These are phyloP conservation scores for Xylaria sp. DNA, from an alignment of 2,329 filamentous ascomycete genomes.

Conservation along the genomic window DNA sequence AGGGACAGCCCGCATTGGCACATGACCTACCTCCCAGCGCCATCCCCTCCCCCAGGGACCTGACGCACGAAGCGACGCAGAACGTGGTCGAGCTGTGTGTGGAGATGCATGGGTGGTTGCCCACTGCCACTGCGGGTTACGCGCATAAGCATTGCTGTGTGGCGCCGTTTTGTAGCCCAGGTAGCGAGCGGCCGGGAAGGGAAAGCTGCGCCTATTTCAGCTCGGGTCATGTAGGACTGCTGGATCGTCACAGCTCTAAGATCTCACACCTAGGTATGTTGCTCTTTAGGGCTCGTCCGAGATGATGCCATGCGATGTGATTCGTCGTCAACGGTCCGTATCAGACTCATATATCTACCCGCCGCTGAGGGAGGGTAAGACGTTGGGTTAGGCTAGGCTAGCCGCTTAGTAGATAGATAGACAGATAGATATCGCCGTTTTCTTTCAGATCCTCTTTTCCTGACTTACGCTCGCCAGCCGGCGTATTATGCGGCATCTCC, in stretches of 20 bases:
- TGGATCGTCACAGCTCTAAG: not conserved
- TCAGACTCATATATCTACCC: not conserved
- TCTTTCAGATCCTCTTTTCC: not conserved
- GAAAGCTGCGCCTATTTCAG: not conserved
- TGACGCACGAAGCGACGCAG: slow-evolving; percentile 2
- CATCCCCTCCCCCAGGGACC: not conserved
- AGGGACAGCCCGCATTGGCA: not conserved
- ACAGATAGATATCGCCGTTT: not conserved
- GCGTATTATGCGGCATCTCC: not conserved
- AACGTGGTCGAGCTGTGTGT: not conserved
- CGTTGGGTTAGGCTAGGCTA: not conserved
- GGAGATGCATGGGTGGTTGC: too few species aligned
- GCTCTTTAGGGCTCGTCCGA: not conserved
- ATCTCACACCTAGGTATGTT: slow-evolving; percentile 12
- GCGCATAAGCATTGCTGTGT: slow-evolving; percentile 6
- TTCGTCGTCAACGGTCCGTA: not conserved
- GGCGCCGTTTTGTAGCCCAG: not conserved
- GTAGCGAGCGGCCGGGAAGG: not conserved
- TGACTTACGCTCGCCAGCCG: not conserved
- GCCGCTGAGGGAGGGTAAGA: slow-evolving; percentile 16
- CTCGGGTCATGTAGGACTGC: not conserved
- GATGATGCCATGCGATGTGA: slow-evolving; percentile 2
- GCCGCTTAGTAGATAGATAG: not conserved
- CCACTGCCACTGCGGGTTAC: not conserved
- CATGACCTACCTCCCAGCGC: not conserved